Evolutionary conservation across 2,329 filamentous ascomycete species (phyloP), one percentile per base, ranked within the genome.

Genomic region (Aschersonia sp.): DNA sequence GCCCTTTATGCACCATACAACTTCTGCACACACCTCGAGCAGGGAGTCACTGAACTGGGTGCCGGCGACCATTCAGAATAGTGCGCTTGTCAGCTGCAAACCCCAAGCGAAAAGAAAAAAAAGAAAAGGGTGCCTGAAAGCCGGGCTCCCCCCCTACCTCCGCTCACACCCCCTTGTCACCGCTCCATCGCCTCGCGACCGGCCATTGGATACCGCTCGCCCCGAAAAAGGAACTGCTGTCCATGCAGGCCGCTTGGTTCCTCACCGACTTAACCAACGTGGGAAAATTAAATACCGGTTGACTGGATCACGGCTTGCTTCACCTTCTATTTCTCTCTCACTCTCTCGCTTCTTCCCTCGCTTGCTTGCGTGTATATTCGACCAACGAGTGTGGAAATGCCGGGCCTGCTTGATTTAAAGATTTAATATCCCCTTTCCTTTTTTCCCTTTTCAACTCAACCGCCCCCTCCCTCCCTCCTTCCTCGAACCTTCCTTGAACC

Each of bases 251-350:
- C 4, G 35, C 35, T 37, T 37, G 39, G 8, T 35, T 37, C 30
- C 49, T 53, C 51, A 53, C 53, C 53, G 53, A 54, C 53, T 53
- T 51, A 49, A 54, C 53, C 53, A 29, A 14, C 22, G 44, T 44
- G 35, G 39, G 46, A 33, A 44, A 37, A 43, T 42, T 43, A 33
- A 45, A 41, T 10, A 30, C 37, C 43, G 49, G 31, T 44, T 37
- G 32, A 42, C 46, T 44, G 12, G 35, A 9, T 37, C 12, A 12
- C 12, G 35, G 12, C 35, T 37, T 8, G 35, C 8, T 37, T 8
- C 35, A 37, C 8, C 35, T 37, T 37, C 35, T 8, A 8, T 37
- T 37, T 37, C 12, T 12, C 8, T 8, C 12, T 37, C 12, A 12
- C 35, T 37, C 12, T 37, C 8, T 37, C 35, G 35, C 35, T 37